phyloP scores from a whole-genome alignment of 352 stramenopile genomes.

The Phytophthora litchii region DNA sequence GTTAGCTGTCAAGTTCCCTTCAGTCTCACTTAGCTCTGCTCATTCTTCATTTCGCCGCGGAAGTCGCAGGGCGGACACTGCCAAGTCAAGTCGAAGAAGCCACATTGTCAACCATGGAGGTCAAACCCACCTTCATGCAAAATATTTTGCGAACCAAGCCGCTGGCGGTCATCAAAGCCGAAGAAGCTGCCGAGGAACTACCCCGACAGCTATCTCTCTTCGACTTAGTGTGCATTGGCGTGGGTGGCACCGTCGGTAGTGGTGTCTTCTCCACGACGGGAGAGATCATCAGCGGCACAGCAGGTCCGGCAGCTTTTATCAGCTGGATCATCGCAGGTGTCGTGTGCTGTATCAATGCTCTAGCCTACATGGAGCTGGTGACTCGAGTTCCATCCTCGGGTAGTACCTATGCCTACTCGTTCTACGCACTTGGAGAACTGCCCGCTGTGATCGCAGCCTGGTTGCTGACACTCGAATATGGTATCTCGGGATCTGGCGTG shows the following conservation, averaged over 20 bases:
- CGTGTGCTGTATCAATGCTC: conserved; percentile 79
- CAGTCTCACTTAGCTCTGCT: neutral
- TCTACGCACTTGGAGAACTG: conserved; percentile 93
- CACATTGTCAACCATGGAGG: conserved; percentile 25
- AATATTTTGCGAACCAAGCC: conserved; percentile 77
- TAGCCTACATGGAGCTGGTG: conserved; percentile 92
- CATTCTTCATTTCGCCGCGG: conserved; percentile 30
- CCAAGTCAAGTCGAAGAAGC: conserved; percentile 11
- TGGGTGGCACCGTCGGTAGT: conserved; percentile 91
- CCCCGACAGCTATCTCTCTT: conserved; percentile 79
- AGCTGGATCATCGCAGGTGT: conserved; percentile 85
- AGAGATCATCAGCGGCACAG: conserved; percentile 72
- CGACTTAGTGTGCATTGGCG: conserved; percentile 91
- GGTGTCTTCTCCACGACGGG: conserved; percentile 92
- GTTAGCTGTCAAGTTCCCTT: conserved; percentile 2
- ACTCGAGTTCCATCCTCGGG: conserved; percentile 88
- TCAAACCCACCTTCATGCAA: conserved; percentile 47
- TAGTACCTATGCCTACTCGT: conserved; percentile 93
- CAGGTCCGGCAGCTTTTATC: conserved; percentile 81
- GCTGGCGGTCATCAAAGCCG: conserved; percentile 74
- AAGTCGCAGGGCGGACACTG: conserved; percentile 19
- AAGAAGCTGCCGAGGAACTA: conserved; percentile 73
- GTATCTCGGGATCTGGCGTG: conserved; percentile 89
- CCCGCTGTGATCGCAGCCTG: conserved; percentile 89
- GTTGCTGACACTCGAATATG: conserved; percentile 93